Percentiles rank a stretch among this genome's conserved stretches.
Evolutionary conservation across 148 eudicot genomes (phyloP).

Genomic region (Rhododendron griersonianum): DNA sequence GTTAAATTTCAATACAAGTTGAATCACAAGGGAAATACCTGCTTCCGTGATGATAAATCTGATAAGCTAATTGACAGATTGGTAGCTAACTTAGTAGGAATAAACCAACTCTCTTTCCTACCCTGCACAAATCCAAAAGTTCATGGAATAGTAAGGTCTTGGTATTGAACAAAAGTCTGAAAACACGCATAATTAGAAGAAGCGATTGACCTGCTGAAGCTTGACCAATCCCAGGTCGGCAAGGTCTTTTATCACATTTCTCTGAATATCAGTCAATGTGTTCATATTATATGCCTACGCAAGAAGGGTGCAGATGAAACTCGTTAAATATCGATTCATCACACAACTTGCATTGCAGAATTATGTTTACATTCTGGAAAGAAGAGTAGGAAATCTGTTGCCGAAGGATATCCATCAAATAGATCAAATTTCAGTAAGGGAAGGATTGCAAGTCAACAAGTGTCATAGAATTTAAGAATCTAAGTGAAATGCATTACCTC

Average conservation of each 20-base stretch:
- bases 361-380: neutral
- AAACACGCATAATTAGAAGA: neutral
- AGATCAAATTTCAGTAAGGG: neutral
- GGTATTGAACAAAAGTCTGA: neutral
- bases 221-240: conserved; percentile 87
- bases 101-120: conserved; percentile 93
- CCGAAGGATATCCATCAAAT: neutral
- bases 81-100: conserved; percentile 89
- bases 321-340: neutral
- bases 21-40: conserved; percentile 38
- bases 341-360: neutral
- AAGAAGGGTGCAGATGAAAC: conserved; percentile 5
- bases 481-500: conserved; percentile 46
- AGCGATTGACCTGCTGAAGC: conserved; percentile 74
- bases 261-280: conserved; percentile 75
- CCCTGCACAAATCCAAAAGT: conserved; percentile 49
- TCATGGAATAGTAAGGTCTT: neutral
- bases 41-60: conserved; percentile 75
- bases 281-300: conserved; percentile 74
- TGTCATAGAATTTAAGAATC: neutral
- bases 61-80: conserved; percentile 88
- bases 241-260: conserved; percentile 67
- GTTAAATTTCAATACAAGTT: neutral
- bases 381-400: neutral
- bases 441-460: neutral